Base-by-base conservation (phyloP, 2,329 filamentous ascomycete genomes). In the Rutstroemia sp. region DNA sequence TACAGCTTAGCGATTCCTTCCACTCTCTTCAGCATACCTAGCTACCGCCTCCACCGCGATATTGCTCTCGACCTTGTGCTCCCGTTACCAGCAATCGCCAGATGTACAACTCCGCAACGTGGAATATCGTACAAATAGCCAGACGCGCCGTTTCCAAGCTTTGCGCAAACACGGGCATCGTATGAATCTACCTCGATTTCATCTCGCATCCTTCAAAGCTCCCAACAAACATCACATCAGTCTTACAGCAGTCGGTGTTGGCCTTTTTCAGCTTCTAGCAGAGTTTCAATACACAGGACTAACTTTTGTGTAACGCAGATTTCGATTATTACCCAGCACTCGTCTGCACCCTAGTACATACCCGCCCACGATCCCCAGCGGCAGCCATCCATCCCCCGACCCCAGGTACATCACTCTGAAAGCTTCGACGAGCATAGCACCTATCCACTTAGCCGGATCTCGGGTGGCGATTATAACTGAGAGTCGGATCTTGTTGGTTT, bases 81-180 rank as follows among this genome's bases (percentile, higher is more conserved):
- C 46, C 18, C 37, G 53, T 55, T 55, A 55, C 53, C 7, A 38
- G 42, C 25, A 55, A 25, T 55, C 47, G 19, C 25, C 53, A 51
- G 56, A 38, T 54, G 58, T 64, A 59, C 63, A 56, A 63, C 61
- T 53, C 54, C 54, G 34, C 62, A 65, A 63, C 63, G 62, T 64
- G 62, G 61, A 55, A 49, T 58, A 49, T 59, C 45, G 52, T 56
- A 56, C 42, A 54, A 49, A 54, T 42, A 18, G 25, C 34, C 56
- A 52, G 47, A 56, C 49, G 54, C 57, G 54, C 54, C 46, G 38
- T 55, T 55, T 55, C 19, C 37, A 51, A 51, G 14, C 38, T 44
- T 50, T 37, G 45, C 52, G 52, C 44, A 49, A 25, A 30, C 6
- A 45, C 39, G 16, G 10, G 9, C 9, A 49, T 34, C 30, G 18